Conservation (phyloP, 768 basidiomycete genomes). For the Gymnopilus dilepis region DNA sequence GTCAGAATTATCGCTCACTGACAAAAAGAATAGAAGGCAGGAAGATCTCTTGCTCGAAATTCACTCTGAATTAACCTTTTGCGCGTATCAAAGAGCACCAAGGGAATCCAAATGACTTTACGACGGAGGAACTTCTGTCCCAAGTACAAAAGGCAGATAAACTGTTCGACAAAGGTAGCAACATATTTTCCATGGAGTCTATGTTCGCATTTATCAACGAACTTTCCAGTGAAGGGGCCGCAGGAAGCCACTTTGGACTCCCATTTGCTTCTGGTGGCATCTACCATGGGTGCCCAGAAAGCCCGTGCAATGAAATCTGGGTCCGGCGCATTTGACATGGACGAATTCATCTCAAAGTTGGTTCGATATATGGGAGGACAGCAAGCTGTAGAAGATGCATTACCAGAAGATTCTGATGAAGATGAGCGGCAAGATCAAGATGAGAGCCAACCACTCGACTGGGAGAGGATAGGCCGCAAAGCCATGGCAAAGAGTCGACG, state of each 20-base stretch:
- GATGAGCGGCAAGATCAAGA: slow-evolving; percentile 54
- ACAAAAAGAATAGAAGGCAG: slow-evolving; percentile 69
- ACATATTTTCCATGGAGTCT: neutral
- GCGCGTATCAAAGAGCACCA: slow-evolving; percentile 42
- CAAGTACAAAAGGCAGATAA: slow-evolving; percentile 63
- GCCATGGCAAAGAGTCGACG: slow-evolving; percentile 82
- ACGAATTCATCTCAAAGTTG: slow-evolving; percentile 85
- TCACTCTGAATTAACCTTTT: neutral
- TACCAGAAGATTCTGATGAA: slow-evolving; percentile 55
- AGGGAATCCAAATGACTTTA: slow-evolving; percentile 58
- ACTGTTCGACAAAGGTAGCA: slow-evolving; percentile 66
- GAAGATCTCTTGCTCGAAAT: neutral
- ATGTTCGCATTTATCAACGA: neutral
- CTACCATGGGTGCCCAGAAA: slow-evolving; percentile 81
- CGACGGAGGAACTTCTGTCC: slow-evolving; percentile 57
- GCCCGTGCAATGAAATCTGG: slow-evolving; percentile 93
- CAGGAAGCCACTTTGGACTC: slow-evolving; percentile 94
- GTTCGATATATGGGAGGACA: slow-evolving; percentile 78
- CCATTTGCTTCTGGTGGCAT: slow-evolving; percentile 73
- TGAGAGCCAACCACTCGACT: slow-evolving; percentile 61
- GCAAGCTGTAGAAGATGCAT: slow-evolving; percentile 46
- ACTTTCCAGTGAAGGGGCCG: slow-evolving; percentile 67
- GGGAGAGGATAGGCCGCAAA: slow-evolving; percentile 86
- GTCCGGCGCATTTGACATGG: slow-evolving; percentile 87
- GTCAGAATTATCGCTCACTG: slow-evolving; percentile 74